Evolutionary conservation across 345 rosid species (phyloP).

Genomic region (Linum usitatissimum): DNA sequence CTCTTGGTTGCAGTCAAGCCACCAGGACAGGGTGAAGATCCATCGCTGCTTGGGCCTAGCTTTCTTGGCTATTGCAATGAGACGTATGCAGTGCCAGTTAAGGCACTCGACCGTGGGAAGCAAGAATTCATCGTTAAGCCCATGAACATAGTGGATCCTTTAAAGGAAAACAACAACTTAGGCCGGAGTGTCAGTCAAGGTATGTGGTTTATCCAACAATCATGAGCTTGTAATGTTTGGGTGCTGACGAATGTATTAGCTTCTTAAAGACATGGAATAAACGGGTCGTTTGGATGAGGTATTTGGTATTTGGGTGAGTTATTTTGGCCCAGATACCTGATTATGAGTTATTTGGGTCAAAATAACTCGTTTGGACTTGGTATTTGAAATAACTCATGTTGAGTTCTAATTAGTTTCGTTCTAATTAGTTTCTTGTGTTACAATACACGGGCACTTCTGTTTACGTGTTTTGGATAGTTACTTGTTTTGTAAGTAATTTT

Average conservation of each 20-base stretch:
- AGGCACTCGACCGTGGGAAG: background rate
- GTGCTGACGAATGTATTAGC: background rate
- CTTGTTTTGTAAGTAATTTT: background rate
- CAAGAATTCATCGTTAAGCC: background rate
- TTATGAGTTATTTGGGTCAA: too few species aligned
- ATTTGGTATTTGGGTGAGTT: too few species aligned
- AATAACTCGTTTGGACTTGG: too few species aligned
- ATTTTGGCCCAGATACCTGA: too few species aligned
- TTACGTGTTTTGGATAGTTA: background rate
- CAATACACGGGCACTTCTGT: background rate
- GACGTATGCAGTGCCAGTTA: background rate
- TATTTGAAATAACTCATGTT: too few species aligned
- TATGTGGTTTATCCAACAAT: background rate
- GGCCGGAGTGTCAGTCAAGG: conserved; percentile 8
- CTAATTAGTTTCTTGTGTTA: background rate
- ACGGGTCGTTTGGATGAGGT: too few species aligned
- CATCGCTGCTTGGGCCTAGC: background rate
- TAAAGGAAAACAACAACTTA: conserved; percentile 2
- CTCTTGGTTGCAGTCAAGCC: background rate
- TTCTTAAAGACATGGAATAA: background rate
- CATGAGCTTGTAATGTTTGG: background rate
- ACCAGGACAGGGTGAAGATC: background rate
- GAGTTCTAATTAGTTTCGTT: background rate
- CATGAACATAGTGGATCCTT: conserved; percentile 8
- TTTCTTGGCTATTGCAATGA: background rate